These are phyloP conservation scores for Dryas octopetala DNA, from an alignment of 306 rosid species.

Conservation along the genomic window DNA sequence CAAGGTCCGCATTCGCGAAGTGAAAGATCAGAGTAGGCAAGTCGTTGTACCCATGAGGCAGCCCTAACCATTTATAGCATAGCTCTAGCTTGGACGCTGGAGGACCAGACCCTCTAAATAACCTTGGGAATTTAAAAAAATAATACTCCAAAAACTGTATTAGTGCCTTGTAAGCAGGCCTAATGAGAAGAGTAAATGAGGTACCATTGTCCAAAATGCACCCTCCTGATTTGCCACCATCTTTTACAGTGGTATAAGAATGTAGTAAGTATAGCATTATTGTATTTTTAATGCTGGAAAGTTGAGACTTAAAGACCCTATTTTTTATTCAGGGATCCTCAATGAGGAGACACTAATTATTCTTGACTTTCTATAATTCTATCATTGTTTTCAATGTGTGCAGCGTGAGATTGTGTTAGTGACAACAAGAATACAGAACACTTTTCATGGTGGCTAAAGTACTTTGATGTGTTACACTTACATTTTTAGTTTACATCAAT, in stretches of 20 bases:
- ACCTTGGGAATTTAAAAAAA: not conserved
- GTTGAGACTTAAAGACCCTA: constrained; percentile 43
- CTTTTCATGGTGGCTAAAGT: constrained; percentile 38
- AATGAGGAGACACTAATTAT: constrained; percentile 43
- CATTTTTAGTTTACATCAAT: constrained; percentile 36
- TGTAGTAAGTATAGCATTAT: no score
- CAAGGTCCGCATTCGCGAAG: not conserved
- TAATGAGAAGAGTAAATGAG: not conserved
- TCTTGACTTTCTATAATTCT: constrained; percentile 41
- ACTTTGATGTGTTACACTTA: constrained; percentile 22
- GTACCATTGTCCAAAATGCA: not conserved
- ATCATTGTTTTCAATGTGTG: constrained; percentile 48
- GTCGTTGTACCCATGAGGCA: no score
- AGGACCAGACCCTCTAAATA: not conserved
- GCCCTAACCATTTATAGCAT: not conserved
- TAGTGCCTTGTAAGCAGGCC: not conserved
- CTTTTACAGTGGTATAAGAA: not conserved
- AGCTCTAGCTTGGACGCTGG: not conserved
- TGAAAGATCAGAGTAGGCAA: not conserved
- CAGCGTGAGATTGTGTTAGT: constrained; percentile 78
- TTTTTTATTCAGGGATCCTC: constrained; percentile 55
- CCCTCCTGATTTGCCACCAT: not conserved
- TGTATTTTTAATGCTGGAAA: constrained; percentile 37
- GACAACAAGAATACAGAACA: constrained; percentile 59
- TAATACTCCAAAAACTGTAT: not conserved